Base-by-base conservation (phyloP, 768 basidiomycete species). In the Lactarius evosmus region DNA sequence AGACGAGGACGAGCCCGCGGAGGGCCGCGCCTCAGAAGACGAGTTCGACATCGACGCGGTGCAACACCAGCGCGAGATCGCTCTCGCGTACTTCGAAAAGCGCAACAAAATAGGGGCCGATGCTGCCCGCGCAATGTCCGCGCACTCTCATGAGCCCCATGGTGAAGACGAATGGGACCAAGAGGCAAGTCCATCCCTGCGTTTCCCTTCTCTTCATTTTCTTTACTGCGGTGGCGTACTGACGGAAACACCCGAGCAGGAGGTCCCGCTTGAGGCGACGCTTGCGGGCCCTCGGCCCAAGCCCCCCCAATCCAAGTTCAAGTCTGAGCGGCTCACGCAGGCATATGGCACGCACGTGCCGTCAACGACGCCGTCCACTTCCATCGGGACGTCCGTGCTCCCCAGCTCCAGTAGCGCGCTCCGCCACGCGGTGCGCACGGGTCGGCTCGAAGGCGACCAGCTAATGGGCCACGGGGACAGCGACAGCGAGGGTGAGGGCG, bases 31-130 rank as follows among this genome's bases (percentile, higher is more conserved):
- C 54, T 77, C 80, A 14, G 82, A 79, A 55, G 82, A 85, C 46
- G 82, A 79, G 46, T 76, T 79, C 29, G 86, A 90, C 68, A 75
- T 85, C 34, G 84, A 89, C 67, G 78, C 77, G 55, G 86, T 83
- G 27, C 82, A 78, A 57, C 87, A 88, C 68, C 87, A 91, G 67
- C 85, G 89, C 32, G 89, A 91, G 72, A 81, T 92, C 67, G 85
- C 86, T 19, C 70, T 91, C 46, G 85, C 85, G 67, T 92, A 93
- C 70, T 79, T 87, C 72, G 75, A 79, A 66, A 88, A 85, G 71
- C 83, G 88, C 55, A 75, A 74, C 38, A 76, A 76, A 19, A 80
- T 91, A 56, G 84, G 85, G 1, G 76, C 80, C 41, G 81, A 80
- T 52, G 81, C 83, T 50, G 76, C 81, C 16, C 76, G 77, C 44